Evolutionary conservation across 805 yeast genomes (phyloP).

Genomic region (Isabelozyma pseudorhagii): DNA sequence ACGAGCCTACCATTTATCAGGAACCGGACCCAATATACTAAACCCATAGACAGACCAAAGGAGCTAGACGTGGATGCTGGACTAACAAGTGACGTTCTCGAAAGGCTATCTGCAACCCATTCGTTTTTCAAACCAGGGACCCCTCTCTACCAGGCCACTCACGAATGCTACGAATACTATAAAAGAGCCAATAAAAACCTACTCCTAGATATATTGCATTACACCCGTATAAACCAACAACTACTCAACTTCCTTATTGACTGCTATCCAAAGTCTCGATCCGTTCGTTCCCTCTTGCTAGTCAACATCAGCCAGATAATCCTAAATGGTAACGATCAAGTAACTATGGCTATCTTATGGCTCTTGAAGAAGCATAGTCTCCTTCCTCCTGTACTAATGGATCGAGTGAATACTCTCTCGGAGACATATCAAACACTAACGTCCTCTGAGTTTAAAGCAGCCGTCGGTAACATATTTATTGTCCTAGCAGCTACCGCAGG

Average conservation of each 20-base stretch:
- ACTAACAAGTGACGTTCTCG: neutral
- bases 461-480: constrained; percentile 11
- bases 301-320: constrained; percentile 10
- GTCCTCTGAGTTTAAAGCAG: neutral
- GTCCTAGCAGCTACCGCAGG: constrained; percentile 15
- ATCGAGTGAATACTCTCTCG: neutral
- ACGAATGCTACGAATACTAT: constrained; percentile 14
- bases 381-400: neutral
- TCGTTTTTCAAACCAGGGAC: neutral
- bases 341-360: neutral
- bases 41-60: neutral
- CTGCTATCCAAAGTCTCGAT: constrained; percentile 12
- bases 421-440: neutral
- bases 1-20: no score
- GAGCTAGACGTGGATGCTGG: neutral
- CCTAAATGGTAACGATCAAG: neutral
- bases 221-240: constrained; percentile 13
- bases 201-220: constrained; percentile 17
- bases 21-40: no score
- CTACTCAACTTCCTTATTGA: constrained; percentile 12
- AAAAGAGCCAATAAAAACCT: constrained; percentile 5
- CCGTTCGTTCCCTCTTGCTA: constrained; percentile 15
- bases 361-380: neutral
- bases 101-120: neutral
- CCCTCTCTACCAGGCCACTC: constrained; percentile 9